These are phyloP conservation scores for Tolypocladium paradoxum DNA, from an alignment of 2,329 filamentous ascomycete genomes.

Conservation along the genomic window DNA sequence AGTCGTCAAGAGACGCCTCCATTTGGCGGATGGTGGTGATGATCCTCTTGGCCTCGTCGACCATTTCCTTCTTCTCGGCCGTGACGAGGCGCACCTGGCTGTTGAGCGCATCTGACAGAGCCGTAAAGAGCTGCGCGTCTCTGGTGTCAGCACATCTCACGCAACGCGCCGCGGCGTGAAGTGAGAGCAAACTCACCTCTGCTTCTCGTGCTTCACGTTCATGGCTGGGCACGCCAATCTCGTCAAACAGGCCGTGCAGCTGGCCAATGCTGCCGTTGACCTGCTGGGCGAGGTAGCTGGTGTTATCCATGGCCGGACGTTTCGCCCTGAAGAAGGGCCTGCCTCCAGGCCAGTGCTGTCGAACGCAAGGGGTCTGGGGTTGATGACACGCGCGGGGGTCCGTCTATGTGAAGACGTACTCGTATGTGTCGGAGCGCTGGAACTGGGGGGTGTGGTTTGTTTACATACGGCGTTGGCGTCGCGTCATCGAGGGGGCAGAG, in stretches of 20 bases:
- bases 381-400: not conserved
- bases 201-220: constrained; percentile 83
- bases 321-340: too few relatives aligned
- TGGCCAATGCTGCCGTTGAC: constrained; percentile 89
- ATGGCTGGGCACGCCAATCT: constrained; percentile 90
- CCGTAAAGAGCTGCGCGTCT: constrained; percentile 66
- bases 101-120: constrained; percentile 82
- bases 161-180: too few relatives aligned
- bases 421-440: not conserved
- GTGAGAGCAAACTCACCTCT: constrained; percentile 46
- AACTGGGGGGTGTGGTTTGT: not conserved
- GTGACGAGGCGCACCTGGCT: constrained; percentile 80
- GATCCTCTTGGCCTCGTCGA: constrained; percentile 79
- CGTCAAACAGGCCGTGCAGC: constrained; percentile 89
- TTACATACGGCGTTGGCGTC: not conserved
- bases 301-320: constrained; percentile 38
- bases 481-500: not conserved
- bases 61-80: constrained; percentile 78
- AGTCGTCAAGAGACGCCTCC: constrained; percentile 79
- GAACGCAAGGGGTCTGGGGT: too few relatives aligned
- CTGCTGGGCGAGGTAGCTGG: constrained; percentile 86
- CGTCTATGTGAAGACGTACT: not conserved
- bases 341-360: too few relatives aligned
- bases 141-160: not conserved
- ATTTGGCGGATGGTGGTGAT: constrained; percentile 86